Percentiles rank a stretch among this genome's conserved stretches.
Conservation (phyloP, 805 yeast genomes). For the Citeromyces nyonsensis region DNA sequence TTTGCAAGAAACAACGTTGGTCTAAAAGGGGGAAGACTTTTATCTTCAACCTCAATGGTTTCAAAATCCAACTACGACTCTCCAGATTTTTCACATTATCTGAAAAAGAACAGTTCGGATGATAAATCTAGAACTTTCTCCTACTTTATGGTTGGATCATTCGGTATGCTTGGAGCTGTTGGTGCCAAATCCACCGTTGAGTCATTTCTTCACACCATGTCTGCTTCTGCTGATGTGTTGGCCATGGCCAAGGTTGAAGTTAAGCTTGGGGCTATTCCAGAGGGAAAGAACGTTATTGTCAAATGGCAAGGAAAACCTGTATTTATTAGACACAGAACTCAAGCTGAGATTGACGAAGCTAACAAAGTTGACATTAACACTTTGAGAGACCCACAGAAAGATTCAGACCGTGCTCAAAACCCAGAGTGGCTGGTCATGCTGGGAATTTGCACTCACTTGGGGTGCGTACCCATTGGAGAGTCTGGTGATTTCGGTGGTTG, state of each 20-base stretch:
- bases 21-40: constrained; percentile 23
- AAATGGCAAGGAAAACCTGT: constrained; percentile 99
- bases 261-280: constrained; percentile 83
- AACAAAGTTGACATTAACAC: constrained; percentile 58
- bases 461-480: constrained; percentile 99
- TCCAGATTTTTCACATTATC: constrained; percentile 76
- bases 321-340: constrained; percentile 97
- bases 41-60: constrained; percentile 31
- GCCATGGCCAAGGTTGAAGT: constrained; percentile 99
- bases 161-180: constrained; percentile 81
- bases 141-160: constrained; percentile 95
- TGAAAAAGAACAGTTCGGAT: constrained; percentile 46
- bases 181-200: constrained; percentile 95
- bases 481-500: constrained; percentile 99
- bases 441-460: constrained; percentile 99
- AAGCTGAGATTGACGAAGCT: constrained; percentile 88
- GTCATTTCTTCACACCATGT: constrained; percentile 81
- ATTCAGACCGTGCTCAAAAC: constrained; percentile 83
- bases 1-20: constrained; percentile 22
- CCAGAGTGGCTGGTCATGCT: constrained; percentile 99
- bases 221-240: constrained; percentile 97
- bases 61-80: constrained; percentile 73
- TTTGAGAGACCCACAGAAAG: constrained; percentile 91
- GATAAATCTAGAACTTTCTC: constrained; percentile 77
- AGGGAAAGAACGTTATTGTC: constrained; percentile 94